A percentile compares a stretch with the other conserved stretches of the same genome.
Conservation (phyloP, 1,139 yeast species). For the Diutina ranongensis region DNA sequence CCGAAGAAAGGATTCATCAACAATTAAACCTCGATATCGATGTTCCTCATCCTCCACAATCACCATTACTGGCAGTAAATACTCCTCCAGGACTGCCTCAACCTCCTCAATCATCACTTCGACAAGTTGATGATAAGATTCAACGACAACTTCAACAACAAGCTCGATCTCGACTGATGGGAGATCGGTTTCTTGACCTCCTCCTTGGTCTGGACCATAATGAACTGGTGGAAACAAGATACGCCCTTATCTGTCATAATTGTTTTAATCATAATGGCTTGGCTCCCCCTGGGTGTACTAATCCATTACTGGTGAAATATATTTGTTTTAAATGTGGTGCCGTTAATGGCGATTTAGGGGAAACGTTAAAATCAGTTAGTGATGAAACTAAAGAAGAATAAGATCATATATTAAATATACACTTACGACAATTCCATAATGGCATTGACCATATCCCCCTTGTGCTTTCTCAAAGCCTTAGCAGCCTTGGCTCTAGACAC, state of each 20-base stretch:
- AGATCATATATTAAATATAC: neutral
- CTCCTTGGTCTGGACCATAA: conserved; percentile 65
- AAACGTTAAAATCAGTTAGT: neutral
- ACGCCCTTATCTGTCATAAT: conserved; percentile 58
- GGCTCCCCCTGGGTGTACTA: conserved; percentile 58
- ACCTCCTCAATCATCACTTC: neutral
- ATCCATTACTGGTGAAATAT: conserved; percentile 46
- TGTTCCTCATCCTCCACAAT: neutral
- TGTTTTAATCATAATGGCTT: conserved; percentile 71
- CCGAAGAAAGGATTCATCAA: conserved; percentile 1
- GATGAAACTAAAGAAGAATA: neutral
- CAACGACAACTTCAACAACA: neutral
- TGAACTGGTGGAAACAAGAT: conserved; percentile 49
- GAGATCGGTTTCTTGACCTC: conserved; percentile 36
- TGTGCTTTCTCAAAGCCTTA: conserved; percentile 78
- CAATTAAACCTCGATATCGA: conserved; percentile 1
- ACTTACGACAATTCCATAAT: conserved; percentile 71
- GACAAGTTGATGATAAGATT: neutral
- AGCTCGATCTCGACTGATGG: neutral
- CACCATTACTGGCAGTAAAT: neutral
- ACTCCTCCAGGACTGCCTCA: neutral
- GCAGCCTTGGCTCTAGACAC: conserved; percentile 84
- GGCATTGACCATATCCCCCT: conserved; percentile 92
- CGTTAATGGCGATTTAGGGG: conserved; percentile 29
- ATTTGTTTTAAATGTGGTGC: conserved; percentile 66